These are phyloP conservation scores for Atalantia buxifolia DNA, from an alignment of 345 rosid genomes.

Conservation along the genomic window DNA sequence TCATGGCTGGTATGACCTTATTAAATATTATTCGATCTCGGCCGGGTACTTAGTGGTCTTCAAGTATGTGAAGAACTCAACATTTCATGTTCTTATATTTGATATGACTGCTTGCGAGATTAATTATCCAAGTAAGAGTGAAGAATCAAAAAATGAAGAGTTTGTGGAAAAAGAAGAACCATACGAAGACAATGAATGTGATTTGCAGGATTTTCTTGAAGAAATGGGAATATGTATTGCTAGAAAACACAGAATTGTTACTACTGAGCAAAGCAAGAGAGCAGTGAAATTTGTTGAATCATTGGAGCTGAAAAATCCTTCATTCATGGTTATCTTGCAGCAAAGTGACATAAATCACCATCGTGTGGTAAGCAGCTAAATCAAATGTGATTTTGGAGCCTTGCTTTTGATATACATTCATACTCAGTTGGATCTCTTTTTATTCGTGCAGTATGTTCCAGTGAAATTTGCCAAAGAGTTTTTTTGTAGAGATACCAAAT, in stretches of 20 bases:
- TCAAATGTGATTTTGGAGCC: neutral
- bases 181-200: no score
- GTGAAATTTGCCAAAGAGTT: conserved; percentile 1
- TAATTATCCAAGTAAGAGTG: conserved; percentile 10
- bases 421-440: neutral
- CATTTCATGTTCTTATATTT: conserved; percentile 32
- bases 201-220: neutral
- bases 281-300: conserved; percentile 29
- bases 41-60: conserved; percentile 36
- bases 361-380: neutral
- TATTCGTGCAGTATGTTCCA: conserved; percentile 20
- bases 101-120: conserved; percentile 35
- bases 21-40: conserved; percentile 31
- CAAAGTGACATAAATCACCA: conserved; percentile 18
- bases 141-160: neutral
- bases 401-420: neutral
- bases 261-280: conserved; percentile 24
- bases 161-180: neutral
- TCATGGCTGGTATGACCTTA: conserved; percentile 40
- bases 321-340: conserved; percentile 32
- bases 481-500: neutral
- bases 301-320: conserved; percentile 32
- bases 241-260: neutral
- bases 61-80: conserved; percentile 30
- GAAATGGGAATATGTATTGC: neutral